Evolutionary conservation across 208 protist species (phyloP).

Genomic region (Acanthamoeba triangularis): DNA sequence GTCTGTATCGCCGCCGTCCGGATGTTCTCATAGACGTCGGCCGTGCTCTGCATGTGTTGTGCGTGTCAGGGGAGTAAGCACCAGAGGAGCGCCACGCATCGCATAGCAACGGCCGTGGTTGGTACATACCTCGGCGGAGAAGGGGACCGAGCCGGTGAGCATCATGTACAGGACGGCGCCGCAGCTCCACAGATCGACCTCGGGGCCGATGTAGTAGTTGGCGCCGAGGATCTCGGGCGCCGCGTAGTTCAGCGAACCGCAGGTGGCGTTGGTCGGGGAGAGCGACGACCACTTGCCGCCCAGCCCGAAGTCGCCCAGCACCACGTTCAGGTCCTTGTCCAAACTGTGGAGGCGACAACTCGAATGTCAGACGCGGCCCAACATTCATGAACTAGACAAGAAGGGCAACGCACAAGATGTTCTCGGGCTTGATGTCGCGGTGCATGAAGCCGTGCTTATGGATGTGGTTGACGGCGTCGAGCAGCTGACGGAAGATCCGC

Average conservation of each 20-base stretch:
- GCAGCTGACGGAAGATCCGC: conserved; percentile 78
- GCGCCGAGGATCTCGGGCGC: conserved; percentile 64
- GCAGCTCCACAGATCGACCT: conserved; percentile 73
- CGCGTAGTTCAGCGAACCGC: conserved; percentile 67
- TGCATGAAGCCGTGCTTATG: conserved; percentile 80
- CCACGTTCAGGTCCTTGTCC: conserved; percentile 63
- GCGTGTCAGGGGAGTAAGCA: background rate
- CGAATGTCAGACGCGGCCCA: background rate
- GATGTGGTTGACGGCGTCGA: conserved; percentile 81
- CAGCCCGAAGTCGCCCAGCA: conserved; percentile 67
- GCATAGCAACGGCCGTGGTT: background rate
- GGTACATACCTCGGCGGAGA: conserved; percentile 9
- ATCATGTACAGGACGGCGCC: conserved; percentile 76
- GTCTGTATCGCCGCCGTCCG: conserved; percentile 38
- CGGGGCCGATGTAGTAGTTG: conserved; percentile 70
- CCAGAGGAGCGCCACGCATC: background rate
- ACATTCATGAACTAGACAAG: background rate
- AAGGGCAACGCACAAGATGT: conserved; percentile 27
- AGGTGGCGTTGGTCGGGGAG: conserved; percentile 72
- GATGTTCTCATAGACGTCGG: conserved; percentile 65
- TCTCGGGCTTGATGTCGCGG: conserved; percentile 78
- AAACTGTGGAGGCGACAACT: background rate
- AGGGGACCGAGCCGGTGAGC: conserved; percentile 59
- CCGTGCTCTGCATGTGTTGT: background rate
- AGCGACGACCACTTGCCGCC: conserved; percentile 69